A percentile compares a stretch with the other conserved stretches of the same genome.
phyloP scores from a whole-genome alignment of 1,284 basidiomycete genomes.

The Pseudozyma tsukubaensis region DNA sequence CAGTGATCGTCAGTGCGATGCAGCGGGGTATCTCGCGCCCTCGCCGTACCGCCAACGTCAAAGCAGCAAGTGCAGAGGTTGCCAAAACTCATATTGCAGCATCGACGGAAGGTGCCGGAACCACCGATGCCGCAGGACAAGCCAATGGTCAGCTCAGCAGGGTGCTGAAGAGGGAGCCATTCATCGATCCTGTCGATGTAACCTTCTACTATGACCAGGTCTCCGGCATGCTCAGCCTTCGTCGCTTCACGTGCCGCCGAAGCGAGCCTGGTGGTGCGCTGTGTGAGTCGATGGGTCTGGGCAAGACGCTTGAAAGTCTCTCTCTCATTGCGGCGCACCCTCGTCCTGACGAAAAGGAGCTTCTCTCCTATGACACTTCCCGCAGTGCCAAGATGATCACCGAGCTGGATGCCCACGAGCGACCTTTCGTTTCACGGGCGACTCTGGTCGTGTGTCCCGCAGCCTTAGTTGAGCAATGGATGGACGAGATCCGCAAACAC shows the following conservation, averaged over 20 bases:
- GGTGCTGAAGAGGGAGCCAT: conserved; percentile 33
- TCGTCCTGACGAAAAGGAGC: conserved; percentile 22
- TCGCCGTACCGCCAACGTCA: conserved; percentile 34
- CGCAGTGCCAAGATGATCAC: conserved; percentile 45
- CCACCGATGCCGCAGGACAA: neutral
- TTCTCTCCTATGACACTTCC: conserved; percentile 40
- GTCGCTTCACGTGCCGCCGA: conserved; percentile 37
- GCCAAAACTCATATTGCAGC: neutral
- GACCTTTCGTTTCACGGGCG: conserved; percentile 41
- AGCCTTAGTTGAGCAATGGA: conserved; percentile 54
- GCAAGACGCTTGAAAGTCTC: conserved; percentile 52
- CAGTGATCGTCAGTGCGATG: conserved; percentile 28
- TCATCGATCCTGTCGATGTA: conserved; percentile 32
- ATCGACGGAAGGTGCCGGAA: neutral
- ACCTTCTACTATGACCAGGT: conserved; percentile 46
- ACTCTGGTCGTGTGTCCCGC: conserved; percentile 54
- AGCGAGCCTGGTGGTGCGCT: conserved; percentile 54
- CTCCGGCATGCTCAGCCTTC: conserved; percentile 44
- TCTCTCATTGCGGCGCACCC: conserved; percentile 48
- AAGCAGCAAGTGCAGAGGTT: conserved; percentile 9
- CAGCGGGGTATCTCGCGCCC: conserved; percentile 19
- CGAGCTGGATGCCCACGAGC: conserved; percentile 17
- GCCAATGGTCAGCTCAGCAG: neutral
- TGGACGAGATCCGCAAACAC: conserved; percentile 53
- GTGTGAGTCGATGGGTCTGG: conserved; percentile 57